A percentile compares a stretch with the other conserved stretches of the same genome.
phyloP scores from a whole-genome alignment of 441 rosid genomes.

The Mallotus repandus region DNA sequence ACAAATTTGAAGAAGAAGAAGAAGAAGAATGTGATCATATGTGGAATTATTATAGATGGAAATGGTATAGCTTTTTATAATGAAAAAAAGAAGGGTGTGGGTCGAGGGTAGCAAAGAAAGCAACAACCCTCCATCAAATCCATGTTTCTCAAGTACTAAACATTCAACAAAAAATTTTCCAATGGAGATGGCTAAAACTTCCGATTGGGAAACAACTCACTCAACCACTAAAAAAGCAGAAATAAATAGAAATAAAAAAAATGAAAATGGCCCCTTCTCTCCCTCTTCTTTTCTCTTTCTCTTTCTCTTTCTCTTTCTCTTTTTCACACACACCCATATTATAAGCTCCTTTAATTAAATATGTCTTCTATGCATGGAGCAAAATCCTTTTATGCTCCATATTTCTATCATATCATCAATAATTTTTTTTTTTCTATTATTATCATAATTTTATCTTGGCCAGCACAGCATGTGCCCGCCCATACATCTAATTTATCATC shows the following conservation, averaged over 20 bases:
- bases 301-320: too few relatives aligned
- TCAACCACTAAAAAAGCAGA: constrained; percentile 23
- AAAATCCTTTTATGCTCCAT: constrained; percentile 14
- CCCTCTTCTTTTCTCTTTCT: neutral
- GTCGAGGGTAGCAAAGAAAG: constrained; percentile 29
- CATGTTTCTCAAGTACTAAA: constrained; percentile 51
- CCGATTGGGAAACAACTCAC: constrained; percentile 65
- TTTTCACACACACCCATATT: too few relatives aligned
- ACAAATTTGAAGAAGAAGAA: neutral
- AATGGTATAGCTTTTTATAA: neutral
- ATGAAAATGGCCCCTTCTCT: constrained; percentile 25
- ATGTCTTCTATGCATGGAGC: constrained; percentile 34
- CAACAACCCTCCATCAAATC: constrained; percentile 48
- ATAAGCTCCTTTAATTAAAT: too few relatives aligned
- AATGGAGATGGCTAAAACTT: constrained; percentile 21
- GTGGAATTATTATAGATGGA: neutral
- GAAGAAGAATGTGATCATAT: neutral
- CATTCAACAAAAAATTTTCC: constrained; percentile 21
- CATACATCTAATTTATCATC: constrained; percentile 23
- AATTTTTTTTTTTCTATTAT: neutral
- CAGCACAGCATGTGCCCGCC: constrained; percentile 60
- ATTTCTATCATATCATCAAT: constrained; percentile 18
- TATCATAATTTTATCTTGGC: constrained; percentile 27
- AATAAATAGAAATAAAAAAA: too few relatives aligned
- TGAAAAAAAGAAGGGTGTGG: constrained; percentile 11